These are phyloP conservation scores for Neoboletus subvelutipes DNA, from an alignment of 768 basidiomycete genomes.

Conservation along the genomic window DNA sequence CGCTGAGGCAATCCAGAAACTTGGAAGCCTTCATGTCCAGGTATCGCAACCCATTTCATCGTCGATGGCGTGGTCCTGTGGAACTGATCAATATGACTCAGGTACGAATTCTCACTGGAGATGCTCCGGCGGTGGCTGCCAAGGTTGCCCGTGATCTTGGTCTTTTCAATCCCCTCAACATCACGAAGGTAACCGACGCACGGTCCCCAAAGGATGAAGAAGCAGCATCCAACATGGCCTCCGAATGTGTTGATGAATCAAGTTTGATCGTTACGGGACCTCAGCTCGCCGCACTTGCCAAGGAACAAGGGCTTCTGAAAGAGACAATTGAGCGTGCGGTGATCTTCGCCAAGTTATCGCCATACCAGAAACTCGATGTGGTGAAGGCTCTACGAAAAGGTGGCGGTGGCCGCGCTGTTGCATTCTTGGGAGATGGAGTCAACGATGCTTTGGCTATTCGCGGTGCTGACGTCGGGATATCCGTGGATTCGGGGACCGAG, in stretches of 20 bases:
- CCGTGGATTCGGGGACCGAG: conserved; percentile 33
- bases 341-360: conserved; percentile 34
- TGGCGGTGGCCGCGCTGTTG: conserved; percentile 28
- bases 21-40: conserved; percentile 31
- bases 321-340: conserved; percentile 33
- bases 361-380: conserved; percentile 34
- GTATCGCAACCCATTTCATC: conserved; percentile 11
- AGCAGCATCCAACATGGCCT: conserved; percentile 9
- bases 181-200: conserved; percentile 1
- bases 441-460: conserved; percentile 35
- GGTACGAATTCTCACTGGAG: conserved; percentile 38
- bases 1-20: conserved; percentile 29
- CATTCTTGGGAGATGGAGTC: conserved; percentile 33
- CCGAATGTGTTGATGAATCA: conserved; percentile 18
- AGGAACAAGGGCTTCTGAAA: conserved; percentile 24
- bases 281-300: conserved; percentile 29
- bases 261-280: conserved; percentile 30
- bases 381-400: conserved; percentile 32
- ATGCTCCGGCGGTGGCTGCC: conserved; percentile 35
- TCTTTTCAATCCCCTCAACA: conserved; percentile 26
- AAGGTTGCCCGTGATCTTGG: conserved; percentile 40
- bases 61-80: not conserved
- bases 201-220: conserved; percentile 28
- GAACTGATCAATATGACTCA: conserved; percentile 9
- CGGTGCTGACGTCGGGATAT: conserved; percentile 34